phyloP scores from a whole-genome alignment of 371 early-diverging fungal species.

The Mortierella sp. region DNA sequence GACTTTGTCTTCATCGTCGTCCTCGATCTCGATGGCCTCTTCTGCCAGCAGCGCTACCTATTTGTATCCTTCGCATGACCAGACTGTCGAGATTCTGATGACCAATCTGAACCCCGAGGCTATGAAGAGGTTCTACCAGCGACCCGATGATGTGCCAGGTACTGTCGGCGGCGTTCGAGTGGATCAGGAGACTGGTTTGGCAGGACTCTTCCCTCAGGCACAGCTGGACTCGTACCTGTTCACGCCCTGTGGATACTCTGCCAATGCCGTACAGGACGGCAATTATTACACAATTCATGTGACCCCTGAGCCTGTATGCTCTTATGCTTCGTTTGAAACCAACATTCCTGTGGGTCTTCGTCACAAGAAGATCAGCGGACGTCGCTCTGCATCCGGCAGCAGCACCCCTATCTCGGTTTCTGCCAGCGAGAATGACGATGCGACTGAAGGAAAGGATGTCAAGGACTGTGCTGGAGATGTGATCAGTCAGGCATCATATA shows the following conservation, averaged over 20 bases:
- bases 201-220: slow-evolving; percentile 81
- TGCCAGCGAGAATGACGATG: slow-evolving; percentile 43
- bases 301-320: slow-evolving; percentile 97
- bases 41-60: slow-evolving; percentile 52
- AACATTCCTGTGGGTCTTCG: slow-evolving; percentile 76
- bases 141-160: slow-evolving; percentile 63
- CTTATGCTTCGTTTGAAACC: slow-evolving; percentile 97
- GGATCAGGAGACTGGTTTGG: slow-evolving; percentile 80
- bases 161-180: slow-evolving; percentile 71
- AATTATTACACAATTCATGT: slow-evolving; percentile 97
- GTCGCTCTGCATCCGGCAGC: slow-evolving; percentile 27
- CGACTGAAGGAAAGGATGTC: slow-evolving; percentile 23
- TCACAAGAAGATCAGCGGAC: slow-evolving; percentile 24
- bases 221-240: slow-evolving; percentile 88
- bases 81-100: slow-evolving; percentile 96
- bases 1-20: slow-evolving; percentile 47
- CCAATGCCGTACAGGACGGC: slow-evolving; percentile 86
- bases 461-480: slow-evolving; percentile 33
- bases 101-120: slow-evolving; percentile 82
- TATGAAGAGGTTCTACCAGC: slow-evolving; percentile 77
- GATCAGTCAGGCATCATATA: slow-evolving; percentile 45
- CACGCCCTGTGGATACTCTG: slow-evolving; percentile 94
- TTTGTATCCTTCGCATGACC: slow-evolving; percentile 71
- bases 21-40: slow-evolving; percentile 50
- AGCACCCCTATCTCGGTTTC: slow-evolving; percentile 24